These are phyloP conservation scores for Thuja plicata DNA, from an alignment of 83 land plant genomes.

Conservation along the genomic window DNA sequence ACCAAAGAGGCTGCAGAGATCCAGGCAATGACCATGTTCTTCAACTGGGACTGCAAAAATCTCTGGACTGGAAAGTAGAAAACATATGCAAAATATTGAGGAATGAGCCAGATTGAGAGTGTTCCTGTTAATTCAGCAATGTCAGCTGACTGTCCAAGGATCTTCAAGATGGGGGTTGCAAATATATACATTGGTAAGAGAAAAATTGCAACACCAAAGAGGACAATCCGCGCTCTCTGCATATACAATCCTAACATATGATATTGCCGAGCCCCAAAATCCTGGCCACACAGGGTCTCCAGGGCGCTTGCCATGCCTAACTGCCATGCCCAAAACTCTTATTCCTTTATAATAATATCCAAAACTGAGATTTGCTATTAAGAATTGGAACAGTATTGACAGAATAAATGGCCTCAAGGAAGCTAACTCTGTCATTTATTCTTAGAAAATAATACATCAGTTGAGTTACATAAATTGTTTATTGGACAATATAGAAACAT, in stretches of 20 bases:
- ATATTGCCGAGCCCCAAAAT: constrained; percentile 34
- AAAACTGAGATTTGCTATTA: neutral
- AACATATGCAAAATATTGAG: constrained; percentile 29
- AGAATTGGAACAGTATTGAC: neutral
- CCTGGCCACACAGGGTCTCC: constrained; percentile 49
- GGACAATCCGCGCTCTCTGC: constrained; percentile 38
- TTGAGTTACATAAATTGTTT: too few relatives aligned
- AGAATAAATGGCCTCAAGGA: too few relatives aligned
- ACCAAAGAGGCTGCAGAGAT: constrained; percentile 23
- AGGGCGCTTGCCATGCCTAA: constrained; percentile 45
- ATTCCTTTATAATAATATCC: neutral
- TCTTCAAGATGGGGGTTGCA: constrained; percentile 24
- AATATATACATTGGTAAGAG: constrained; percentile 31
- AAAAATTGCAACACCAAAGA: constrained; percentile 15
- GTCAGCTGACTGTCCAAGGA: constrained; percentile 27
- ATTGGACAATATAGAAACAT: too few relatives aligned
- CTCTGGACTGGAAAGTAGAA: constrained; percentile 21
- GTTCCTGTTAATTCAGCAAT: constrained; percentile 29
- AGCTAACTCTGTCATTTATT: too few relatives aligned
- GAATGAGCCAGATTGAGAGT: constrained; percentile 31
- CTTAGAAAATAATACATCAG: too few relatives aligned
- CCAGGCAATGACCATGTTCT: constrained; percentile 20
- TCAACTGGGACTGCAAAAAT: constrained; percentile 45
- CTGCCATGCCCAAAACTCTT: constrained; percentile 13
- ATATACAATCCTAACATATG: constrained; percentile 37